Conservation (phyloP, 192 early-diverging fungal species). For the Umbelopsis ramanniana region DNA sequence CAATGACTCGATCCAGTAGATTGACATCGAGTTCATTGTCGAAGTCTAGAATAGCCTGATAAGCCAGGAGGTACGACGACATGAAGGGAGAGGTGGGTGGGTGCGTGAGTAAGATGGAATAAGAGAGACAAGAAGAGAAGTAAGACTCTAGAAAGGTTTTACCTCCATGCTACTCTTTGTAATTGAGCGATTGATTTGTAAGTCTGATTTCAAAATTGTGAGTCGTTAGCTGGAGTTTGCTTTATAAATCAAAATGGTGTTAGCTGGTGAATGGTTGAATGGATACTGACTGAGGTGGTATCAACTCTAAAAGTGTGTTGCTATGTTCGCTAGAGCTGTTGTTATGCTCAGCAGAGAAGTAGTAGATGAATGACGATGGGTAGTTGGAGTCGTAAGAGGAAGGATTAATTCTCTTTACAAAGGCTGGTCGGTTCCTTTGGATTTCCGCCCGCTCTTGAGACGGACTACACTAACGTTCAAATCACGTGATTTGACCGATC, state of each 20-base stretch:
- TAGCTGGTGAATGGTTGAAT: background rate
- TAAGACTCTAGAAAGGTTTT: background rate
- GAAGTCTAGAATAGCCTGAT: conserved; percentile 80
- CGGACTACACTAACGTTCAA: too few species aligned
- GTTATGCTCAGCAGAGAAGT: background rate
- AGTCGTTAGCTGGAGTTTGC: background rate
- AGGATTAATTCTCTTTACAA: conserved; percentile 8
- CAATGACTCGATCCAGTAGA: conserved; percentile 89
- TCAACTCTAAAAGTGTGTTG: background rate
- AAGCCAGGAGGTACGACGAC: background rate
- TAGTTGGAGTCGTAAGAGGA: background rate
- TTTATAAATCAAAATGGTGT: background rate
- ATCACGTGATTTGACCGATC: background rate
- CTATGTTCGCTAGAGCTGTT: background rate
- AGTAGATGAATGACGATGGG: background rate
- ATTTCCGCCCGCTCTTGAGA: too few species aligned
- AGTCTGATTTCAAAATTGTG: conserved; percentile 9
- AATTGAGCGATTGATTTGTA: conserved; percentile 18
- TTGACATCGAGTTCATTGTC: conserved; percentile 83
- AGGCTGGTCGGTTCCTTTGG: background rate
- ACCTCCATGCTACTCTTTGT: conserved; percentile 24
- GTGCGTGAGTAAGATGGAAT: background rate
- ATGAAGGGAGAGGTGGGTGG: background rate
- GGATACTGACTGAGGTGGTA: background rate
- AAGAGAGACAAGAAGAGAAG: background rate